Conservation (phyloP, 2,329 filamentous ascomycete species). For the Rhexocercosporidium sp. region DNA sequence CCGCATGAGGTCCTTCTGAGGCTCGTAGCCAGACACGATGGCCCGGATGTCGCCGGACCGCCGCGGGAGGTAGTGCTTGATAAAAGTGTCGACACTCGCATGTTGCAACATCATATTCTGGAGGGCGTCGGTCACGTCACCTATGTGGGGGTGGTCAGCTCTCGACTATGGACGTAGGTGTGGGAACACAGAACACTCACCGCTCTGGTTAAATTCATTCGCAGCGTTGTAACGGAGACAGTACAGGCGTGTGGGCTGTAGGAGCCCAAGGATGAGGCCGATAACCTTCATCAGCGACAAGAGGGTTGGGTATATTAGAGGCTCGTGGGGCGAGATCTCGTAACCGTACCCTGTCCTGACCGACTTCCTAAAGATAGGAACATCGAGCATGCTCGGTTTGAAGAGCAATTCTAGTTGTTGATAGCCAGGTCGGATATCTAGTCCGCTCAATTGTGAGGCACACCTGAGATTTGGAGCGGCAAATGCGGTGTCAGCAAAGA, state of each 20-base stretch:
- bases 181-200: not conserved
- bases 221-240: too few relatives aligned
- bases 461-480: constrained; percentile 7
- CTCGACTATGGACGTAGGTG: not conserved
- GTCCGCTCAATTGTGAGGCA: not conserved
- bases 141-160: not conserved
- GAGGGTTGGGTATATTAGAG: constrained; percentile 1
- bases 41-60: constrained; percentile 23
- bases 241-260: not conserved
- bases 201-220: too few relatives aligned
- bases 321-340: not conserved
- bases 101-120: constrained; percentile 3
- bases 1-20: constrained; percentile 27
- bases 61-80: constrained; percentile 30
- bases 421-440: constrained; percentile 9
- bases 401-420: too few relatives aligned
- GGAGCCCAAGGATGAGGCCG: constrained; percentile 2
- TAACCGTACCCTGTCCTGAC: not conserved
- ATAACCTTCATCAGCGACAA: not conserved
- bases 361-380: not conserved
- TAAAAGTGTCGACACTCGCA: not conserved
- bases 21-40: constrained; percentile 26
- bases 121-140: constrained; percentile 1
- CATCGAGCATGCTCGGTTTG: too few relatives aligned
- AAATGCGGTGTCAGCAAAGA: too few relatives aligned